Conservation (phyloP, 2,329 filamentous ascomycete genomes). For the Apiospora arundinis region DNA sequence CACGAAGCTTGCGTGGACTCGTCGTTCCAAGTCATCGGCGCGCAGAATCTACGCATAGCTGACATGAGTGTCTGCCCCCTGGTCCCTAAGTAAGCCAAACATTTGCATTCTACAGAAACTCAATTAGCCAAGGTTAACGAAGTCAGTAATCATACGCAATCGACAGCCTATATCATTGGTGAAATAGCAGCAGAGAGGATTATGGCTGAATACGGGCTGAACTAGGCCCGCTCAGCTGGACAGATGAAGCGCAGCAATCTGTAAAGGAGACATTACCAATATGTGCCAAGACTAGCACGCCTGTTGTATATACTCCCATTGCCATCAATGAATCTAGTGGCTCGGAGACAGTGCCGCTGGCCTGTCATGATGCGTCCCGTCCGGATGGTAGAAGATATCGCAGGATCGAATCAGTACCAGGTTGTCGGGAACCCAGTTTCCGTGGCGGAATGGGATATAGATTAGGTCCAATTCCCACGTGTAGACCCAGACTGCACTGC, state of each 20-base stretch:
- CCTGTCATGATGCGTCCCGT: not conserved
- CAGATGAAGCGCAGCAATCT: not conserved
- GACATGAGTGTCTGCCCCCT: conserved; percentile 32
- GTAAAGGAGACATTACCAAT: not conserved
- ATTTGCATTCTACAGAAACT: not conserved
- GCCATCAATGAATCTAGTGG: not conserved
- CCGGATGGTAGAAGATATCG: not conserved
- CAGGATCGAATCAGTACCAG: not conserved
- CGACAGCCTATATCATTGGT: conserved; percentile 52
- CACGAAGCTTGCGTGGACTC: conserved; percentile 28
- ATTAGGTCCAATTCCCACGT: not conserved
- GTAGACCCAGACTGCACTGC: not conserved
- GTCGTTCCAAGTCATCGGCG: conserved; percentile 29
- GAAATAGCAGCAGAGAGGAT: conserved; percentile 49
- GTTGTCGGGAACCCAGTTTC: not conserved
- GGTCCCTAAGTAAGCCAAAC: conserved; percentile 43
- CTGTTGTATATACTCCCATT: not conserved
- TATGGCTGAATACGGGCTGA: conserved; percentile 26
- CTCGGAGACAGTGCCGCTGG: not conserved
- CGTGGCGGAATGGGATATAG: not conserved
- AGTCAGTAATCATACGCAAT: conserved; percentile 44
- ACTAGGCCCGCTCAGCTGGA: conserved; percentile 11
- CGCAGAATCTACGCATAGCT: conserved; percentile 28
- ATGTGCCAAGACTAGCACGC: not conserved
- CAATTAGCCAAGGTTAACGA: not conserved